A percentile compares a stretch with the other conserved stretches of the same genome.
phyloP scores from a whole-genome alignment of 768 basidiomycete genomes.

The Austroboletus festivus region DNA sequence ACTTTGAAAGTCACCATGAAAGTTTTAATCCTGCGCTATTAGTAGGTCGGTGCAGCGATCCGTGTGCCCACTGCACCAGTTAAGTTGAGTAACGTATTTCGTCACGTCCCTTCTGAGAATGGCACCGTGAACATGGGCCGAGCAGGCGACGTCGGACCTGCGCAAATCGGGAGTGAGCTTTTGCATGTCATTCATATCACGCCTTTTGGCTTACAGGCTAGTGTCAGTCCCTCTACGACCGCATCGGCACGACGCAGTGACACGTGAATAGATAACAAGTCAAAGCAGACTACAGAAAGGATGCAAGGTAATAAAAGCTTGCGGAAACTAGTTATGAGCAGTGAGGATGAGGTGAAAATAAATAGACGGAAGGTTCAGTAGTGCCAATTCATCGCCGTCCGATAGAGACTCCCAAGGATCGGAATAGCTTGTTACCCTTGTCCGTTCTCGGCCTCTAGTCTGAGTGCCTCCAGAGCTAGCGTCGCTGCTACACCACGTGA shows the following conservation, averaged over 20 bases:
- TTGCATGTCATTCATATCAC: slow-evolving; percentile 12
- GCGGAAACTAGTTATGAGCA: not conserved
- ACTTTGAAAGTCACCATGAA: slow-evolving; percentile 19
- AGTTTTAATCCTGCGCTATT: too few species aligned
- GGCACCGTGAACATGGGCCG: not conserved
- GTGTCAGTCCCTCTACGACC: slow-evolving; percentile 6
- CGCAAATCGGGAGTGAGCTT: slow-evolving; percentile 9
- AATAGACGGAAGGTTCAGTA: not conserved
- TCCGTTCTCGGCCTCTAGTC: slow-evolving; percentile 16
- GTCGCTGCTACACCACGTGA: slow-evolving; percentile 43
- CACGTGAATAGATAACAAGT: slow-evolving; percentile 11
- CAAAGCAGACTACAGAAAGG: slow-evolving; percentile 9
- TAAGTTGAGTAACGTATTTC: slow-evolving; percentile 12
- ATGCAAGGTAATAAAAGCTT: not conserved
- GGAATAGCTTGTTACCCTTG: slow-evolving; percentile 10
- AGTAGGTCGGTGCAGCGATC: too few species aligned
- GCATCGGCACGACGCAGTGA: slow-evolving; percentile 3
- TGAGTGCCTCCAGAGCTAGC: slow-evolving; percentile 37
- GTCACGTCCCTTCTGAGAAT: not conserved
- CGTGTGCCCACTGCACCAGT: too few species aligned
- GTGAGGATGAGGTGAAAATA: slow-evolving; percentile 2
- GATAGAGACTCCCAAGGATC: not conserved
- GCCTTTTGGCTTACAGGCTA: not conserved
- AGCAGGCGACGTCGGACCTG: slow-evolving; percentile 9
- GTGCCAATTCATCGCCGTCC: not conserved